Base-by-base conservation (phyloP, 768 basidiomycete species). In the Inosperma sp. region DNA sequence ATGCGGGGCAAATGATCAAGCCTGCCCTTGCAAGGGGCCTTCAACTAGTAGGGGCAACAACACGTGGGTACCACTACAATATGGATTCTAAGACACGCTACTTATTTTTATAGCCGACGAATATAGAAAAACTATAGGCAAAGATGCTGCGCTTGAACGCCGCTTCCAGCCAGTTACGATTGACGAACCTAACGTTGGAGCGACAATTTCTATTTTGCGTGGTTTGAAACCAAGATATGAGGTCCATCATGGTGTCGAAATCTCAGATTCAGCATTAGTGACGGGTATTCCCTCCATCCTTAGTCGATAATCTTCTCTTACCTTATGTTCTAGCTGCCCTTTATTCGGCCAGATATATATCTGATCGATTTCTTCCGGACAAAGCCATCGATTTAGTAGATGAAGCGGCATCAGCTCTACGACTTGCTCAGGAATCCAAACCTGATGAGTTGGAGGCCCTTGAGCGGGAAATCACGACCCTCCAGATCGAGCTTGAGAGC, bases 1-100 rank as follows among this genome's bases (percentile, higher is more conserved):
- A 94, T 58, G 93, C 88, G 2, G 91, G 91, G 0, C 85, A 90
- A 59, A 93, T 93, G 89, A 93, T 93, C 59, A 94, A 93, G 61
- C 91, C 91, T 25, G 88, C 92, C 0, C 75, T 94, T 2, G 93
- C 92, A 5, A 74, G 91, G 29, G 93, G 93, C 5, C 70, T 95
- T 7, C 87, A 89, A 61, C 81, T 94, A 2, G 88, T 95, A 5
- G 92, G 93, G 16, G 93, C 93, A 0, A 95, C 92, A 0, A 94
- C 93, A 5, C 82, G 88, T 88, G 65, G 52, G 84, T 9, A 22
- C 6, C 51, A 41, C 27, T 7, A 22, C 8, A 2, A 5, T 8
- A 9, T n/a, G 7, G 19, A 13, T 49, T 39, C 17, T 22, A 25
- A 16, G 29, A n/a, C 35, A 45, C 25, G 59, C 4, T 33, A 25